Evolutionary conservation across 768 basidiomycete species (phyloP).

Genomic region (Kwoniella sp.): DNA sequence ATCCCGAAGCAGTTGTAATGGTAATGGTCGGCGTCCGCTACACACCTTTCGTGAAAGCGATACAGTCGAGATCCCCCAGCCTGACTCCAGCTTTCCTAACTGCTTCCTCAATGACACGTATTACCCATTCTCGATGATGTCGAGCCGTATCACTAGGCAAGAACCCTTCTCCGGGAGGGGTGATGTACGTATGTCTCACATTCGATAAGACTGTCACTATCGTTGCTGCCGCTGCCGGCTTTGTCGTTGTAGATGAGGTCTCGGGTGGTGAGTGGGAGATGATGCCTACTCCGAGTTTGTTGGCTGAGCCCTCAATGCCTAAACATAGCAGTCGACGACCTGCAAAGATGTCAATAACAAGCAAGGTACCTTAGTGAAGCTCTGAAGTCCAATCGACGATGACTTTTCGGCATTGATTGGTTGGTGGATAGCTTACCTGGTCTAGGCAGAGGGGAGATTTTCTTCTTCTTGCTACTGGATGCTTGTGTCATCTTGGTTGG

Average conservation of each 20-base stretch:
- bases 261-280: conserved; percentile 69
- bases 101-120: conserved; percentile 77
- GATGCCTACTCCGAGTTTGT: conserved; percentile 93
- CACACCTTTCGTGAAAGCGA: conserved; percentile 94
- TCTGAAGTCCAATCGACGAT: too few relatives aligned
- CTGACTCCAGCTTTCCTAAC: conserved; percentile 68
- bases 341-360: conserved; percentile 14
- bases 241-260: not conserved
- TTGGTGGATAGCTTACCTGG: conserved; percentile 38
- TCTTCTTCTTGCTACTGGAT: conserved; percentile 33
- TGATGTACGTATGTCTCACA: conserved; percentile 96
- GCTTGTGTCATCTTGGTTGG: conserved; percentile 36
- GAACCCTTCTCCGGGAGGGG: conserved; percentile 97
- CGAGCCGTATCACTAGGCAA: conserved; percentile 91
- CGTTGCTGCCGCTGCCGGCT: conserved; percentile 23
- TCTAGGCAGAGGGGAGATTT: conserved; percentile 39
- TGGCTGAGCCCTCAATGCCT: conserved; percentile 95
- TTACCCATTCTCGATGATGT: conserved; percentile 91
- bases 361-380: too few relatives aligned
- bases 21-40: too few relatives aligned
- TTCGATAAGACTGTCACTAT: conserved; percentile 81
- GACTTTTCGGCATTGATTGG: too few relatives aligned
- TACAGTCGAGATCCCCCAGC: conserved; percentile 83
- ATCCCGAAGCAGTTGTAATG: too few relatives aligned
- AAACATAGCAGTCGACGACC: conserved; percentile 66